Conservation (phyloP, 352 stramenopile species). For the Globisporangium alternatum region DNA sequence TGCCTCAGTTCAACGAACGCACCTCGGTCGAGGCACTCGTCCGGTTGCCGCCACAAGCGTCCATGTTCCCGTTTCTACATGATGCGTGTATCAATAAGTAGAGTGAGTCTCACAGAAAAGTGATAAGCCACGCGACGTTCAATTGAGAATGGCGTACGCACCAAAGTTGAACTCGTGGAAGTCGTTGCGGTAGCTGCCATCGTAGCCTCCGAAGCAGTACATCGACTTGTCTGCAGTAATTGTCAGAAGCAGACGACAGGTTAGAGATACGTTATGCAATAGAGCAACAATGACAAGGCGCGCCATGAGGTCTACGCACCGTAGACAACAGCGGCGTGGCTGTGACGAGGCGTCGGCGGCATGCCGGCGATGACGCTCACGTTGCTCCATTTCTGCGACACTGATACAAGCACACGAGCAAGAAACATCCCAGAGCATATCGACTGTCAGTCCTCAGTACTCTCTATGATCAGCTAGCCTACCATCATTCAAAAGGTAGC, state of each 20-base stretch:
- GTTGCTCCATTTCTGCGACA: slow-evolving; percentile 76
- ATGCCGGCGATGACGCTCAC: slow-evolving; percentile 76
- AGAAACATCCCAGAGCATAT: not conserved
- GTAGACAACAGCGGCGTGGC: slow-evolving; percentile 92
- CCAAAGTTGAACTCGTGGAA: slow-evolving; percentile 96
- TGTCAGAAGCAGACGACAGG: not conserved
- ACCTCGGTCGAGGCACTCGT: slow-evolving; percentile 68
- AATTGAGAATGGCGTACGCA: slow-evolving; percentile 18
- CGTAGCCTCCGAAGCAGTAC: slow-evolving; percentile 94
- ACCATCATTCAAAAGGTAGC: not conserved
- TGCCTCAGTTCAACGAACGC: not conserved
- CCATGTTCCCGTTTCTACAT: slow-evolving; percentile 82
- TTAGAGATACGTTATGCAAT: not conserved
- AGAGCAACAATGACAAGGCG: not conserved
- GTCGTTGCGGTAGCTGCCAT: slow-evolving; percentile 93
- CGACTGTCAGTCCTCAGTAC: not conserved
- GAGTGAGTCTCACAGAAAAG: not conserved
- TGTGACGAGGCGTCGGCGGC: slow-evolving; percentile 92
- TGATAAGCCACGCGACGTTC: not conserved
- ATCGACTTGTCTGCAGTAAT: slow-evolving; percentile 63
- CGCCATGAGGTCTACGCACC: slow-evolving; percentile 24
- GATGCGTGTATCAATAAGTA: not conserved
- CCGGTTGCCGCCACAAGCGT: slow-evolving; percentile 75
- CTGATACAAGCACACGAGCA: slow-evolving; percentile 23
- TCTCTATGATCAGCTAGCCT: not conserved